Evolutionary conservation across 371 early-diverging fungal species (phyloP).

Genomic region (Rhizopus delemar): DNA sequence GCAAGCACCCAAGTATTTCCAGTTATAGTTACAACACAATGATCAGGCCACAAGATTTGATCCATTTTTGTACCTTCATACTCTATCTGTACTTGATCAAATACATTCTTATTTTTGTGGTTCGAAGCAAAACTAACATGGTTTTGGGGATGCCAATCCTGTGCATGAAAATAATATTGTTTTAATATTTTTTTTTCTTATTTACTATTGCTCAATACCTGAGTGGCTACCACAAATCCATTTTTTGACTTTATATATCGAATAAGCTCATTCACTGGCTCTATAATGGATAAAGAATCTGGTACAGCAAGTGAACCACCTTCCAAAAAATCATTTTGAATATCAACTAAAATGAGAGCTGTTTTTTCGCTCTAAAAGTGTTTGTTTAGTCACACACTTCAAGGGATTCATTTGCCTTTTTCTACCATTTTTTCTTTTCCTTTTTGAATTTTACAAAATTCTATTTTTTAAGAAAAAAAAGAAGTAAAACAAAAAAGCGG

Average conservation of each 20-base stretch:
- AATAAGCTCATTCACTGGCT: constrained; percentile 32
- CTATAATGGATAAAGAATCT: constrained; percentile 30
- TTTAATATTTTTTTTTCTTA: neutral
- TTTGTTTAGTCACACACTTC: neutral
- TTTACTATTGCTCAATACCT: constrained; percentile 18
- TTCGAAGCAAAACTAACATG: constrained; percentile 50
- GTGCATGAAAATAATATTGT: neutral
- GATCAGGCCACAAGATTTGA: constrained; percentile 48
- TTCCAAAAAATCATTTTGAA: constrained; percentile 51
- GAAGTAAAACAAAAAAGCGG: constrained; percentile 11
- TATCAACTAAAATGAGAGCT: constrained; percentile 46
- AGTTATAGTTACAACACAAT: constrained; percentile 45
- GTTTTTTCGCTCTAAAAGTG: constrained; percentile 9
- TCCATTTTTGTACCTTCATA: constrained; percentile 23
- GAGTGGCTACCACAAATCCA: constrained; percentile 36
- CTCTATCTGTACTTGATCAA: constrained; percentile 31
- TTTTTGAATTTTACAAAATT: neutral
- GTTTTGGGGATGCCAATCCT: constrained; percentile 51
- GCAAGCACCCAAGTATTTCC: neutral
- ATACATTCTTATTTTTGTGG: constrained; percentile 27
- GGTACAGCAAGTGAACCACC: constrained; percentile 40
- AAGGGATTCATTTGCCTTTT: neutral
- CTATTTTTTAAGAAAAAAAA: constrained; percentile 1
- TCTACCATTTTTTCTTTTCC: constrained; percentile 4
- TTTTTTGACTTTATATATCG: constrained; percentile 19